Evolutionary conservation across 2,329 filamentous ascomycete genomes (phyloP).

Genomic region (Alternaria arbusti): DNA sequence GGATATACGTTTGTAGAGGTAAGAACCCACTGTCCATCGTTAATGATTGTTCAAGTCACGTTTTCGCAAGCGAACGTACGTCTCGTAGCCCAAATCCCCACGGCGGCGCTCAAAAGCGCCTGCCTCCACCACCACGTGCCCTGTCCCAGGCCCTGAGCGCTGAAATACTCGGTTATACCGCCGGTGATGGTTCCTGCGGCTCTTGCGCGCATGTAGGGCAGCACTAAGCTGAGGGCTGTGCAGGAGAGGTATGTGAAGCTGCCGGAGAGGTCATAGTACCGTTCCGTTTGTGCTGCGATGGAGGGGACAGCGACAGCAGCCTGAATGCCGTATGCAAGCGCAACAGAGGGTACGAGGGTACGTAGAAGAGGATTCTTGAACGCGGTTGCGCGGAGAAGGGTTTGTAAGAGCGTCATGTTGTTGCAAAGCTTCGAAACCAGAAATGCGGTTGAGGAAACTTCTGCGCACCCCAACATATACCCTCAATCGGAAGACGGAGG

Average conservation of each 20-base stretch:
- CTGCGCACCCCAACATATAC: neutral
- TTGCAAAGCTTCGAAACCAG: neutral
- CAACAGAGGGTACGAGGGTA: slow-evolving; percentile 66
- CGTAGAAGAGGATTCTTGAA: slow-evolving; percentile 68
- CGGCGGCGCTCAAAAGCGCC: slow-evolving; percentile 60
- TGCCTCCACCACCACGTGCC: slow-evolving; percentile 66
- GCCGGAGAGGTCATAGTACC: slow-evolving; percentile 72
- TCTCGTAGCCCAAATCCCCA: slow-evolving; percentile 68
- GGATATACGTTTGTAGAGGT: slow-evolving; percentile 68
- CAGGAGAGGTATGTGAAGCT: slow-evolving; percentile 71
- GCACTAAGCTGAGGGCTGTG: slow-evolving; percentile 65
- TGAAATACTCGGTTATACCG: slow-evolving; percentile 39
- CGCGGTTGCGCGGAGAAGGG: slow-evolving; percentile 65
- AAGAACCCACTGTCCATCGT: slow-evolving; percentile 69
- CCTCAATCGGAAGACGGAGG: neutral
- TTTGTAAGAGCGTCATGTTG: slow-evolving; percentile 47
- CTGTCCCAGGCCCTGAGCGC: slow-evolving; percentile 32
- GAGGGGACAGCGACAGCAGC: slow-evolving; percentile 68
- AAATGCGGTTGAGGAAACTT: neutral
- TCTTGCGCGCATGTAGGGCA: slow-evolving; percentile 65
- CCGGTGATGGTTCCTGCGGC: slow-evolving; percentile 55
- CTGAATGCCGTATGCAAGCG: slow-evolving; percentile 69
- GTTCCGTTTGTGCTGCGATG: slow-evolving; percentile 65
- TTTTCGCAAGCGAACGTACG: slow-evolving; percentile 57
- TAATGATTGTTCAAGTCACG: no score